Base-by-base conservation (phyloP, 768 basidiomycete genomes). In the Mycena latifolia region DNA sequence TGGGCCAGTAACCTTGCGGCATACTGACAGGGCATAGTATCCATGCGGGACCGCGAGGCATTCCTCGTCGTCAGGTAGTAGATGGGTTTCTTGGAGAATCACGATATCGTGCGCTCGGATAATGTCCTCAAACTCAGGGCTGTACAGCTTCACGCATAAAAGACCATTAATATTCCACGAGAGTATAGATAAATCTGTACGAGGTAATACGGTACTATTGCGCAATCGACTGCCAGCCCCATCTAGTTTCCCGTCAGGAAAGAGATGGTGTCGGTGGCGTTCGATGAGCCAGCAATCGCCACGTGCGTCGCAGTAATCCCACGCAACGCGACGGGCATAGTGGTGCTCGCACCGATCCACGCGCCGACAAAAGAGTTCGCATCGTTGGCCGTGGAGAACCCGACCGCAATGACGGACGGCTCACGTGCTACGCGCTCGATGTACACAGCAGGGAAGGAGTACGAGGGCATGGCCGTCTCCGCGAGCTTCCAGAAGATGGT, bases 141-240 rank as follows among this genome's bases (percentile, higher is more conserved):
- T 61, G 60, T 52, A 53, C 39, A 61, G 60, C 60, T 61, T 61
- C 53, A 61, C 60, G 14, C 28, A 45, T 24, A 61, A 27, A 25
- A 29, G 22, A 20, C 60, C 60, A 53, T 53, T 39, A 45, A 61
- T 61, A 61, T 61, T 61, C 60, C 51, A 61, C 2, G n/a, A 45
- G 0, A 53, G 5, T 22, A 53, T 61, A 11, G 51, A 61, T 7
- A 53, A 15, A 53, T 43, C 24, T 5, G 27, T 43, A 22, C 14
- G 2, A 41, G 37, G 25, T 41, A 29, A 10, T 60, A 60, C 24
- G 33, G 37, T 27, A 20, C 10, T 31, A 24, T 10, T 43, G 28
- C 31, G 41, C 60, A 61, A 61, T 61, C 51, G 51, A 61, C 60
- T 33, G n/a, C 31, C 60, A 53, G 60, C 60, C 60, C 60, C 14